Evolutionary conservation across 257 asterid genomes (phyloP), one percentile per base, ranked within the genome.

Genomic region (Penstemon newberryi): DNA sequence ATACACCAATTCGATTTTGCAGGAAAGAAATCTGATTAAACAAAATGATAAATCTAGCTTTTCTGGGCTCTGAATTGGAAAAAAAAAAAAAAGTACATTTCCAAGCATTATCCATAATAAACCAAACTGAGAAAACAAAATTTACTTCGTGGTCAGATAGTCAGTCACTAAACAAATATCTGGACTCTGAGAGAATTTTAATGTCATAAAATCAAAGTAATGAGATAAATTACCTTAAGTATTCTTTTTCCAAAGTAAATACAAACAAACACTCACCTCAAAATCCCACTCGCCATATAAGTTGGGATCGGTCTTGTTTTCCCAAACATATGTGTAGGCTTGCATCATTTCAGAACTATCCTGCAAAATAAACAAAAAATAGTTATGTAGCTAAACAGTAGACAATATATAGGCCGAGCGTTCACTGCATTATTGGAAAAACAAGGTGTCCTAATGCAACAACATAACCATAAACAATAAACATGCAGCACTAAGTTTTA

Each of bases 221-320:
- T 0, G 33, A 43, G 52, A 56, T 11, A 18, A 7, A 40, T 64
- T 64, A 61, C n/a, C 63, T 10, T 7, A 47, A 10, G 36, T n/a
- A 64, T 11, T n/a, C 11, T 50, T 12, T 10, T 58, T 7, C 49
- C 8, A n/a, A 41, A n/a, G 50, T 3, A 62, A 12, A 63, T 38
- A 57, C 50, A 9, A 36, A 59, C 50, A 9, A n/a, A 59, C 44
- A 33, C 42, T 65, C 61, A 88, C 97, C 89, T 88, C 91, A 63
- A 88, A 82, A 75, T 88, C 77, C 96, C 97, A 91, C 52, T 82
- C 84, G 45, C 96, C 95, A 40, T 75, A 73, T 77, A 91, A 73
- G 70, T 79, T 65, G 3, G 96, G 92, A 80, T 91, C 96, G 44
- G 76, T 70, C 80, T 78, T 75, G 76, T 88, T 78, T 50, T 41